Base-by-base conservation (phyloP, 1,139 yeast species). In the Diutina pseudorugosa region DNA sequence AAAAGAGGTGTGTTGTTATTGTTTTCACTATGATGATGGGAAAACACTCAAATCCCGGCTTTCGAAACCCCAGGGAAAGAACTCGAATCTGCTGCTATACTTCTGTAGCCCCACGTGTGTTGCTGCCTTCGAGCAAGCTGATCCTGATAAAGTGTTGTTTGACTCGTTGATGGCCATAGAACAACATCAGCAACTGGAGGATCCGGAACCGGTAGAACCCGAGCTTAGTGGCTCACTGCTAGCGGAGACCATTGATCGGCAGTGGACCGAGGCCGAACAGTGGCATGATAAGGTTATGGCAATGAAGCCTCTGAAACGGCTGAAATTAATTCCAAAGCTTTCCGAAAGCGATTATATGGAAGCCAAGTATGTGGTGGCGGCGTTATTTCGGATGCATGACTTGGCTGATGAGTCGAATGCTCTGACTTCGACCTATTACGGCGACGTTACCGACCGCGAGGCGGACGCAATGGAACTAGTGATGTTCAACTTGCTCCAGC, bases 1-100 rank as follows among this genome's bases (percentile, higher is more conserved):
- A 53, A 83, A 82, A 59, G 90, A 84, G 59, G 85, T 81, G 0
- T 84, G 91, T 60, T 71, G 76, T 3, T 59, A 62, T 54, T 84
- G 91, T 60, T 81, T 74, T 59, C 56, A 57, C 2, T 83, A 81
- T 60, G 69, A 71, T 47, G 64, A 72, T 58, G 86, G 87, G 1
- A 66, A 63, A 47, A 65, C 69, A 41, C 68, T 80, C 67, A 82
- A 77, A 56, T 59, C 58, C 44, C 73, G 69, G 52, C 12, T 16
- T 14, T 21, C 18, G 40, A 25, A 21, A 9, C 55, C 40, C 48
- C 58, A 49, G 53, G 54, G 51, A 54, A 54, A 56, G 27, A 27
- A 23, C n/a, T 6, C 21, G n/a, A 23, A n/a, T 3, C 42, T 43
- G 6, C 49, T 45, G 53, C 51, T 82, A 33, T 82, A 81, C 30